phyloP scores from a whole-genome alignment of 768 basidiomycete genomes.

The Suillus americanus region DNA sequence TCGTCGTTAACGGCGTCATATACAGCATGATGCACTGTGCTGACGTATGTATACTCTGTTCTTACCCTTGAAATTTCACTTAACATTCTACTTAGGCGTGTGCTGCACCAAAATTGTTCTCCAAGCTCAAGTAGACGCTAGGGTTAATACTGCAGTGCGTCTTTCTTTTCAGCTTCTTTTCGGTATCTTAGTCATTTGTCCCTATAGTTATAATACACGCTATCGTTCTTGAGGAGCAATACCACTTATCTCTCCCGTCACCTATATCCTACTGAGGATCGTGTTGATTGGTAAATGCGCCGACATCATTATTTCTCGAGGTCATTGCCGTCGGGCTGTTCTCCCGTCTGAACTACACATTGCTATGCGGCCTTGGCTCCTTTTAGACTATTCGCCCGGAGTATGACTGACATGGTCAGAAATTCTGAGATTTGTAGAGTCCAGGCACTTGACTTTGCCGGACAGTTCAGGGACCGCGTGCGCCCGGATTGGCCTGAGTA shows the following conservation, averaged over 20 bases:
- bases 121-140: constrained; percentile 52
- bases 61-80: constrained; percentile 5
- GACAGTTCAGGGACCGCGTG: too few relatives aligned
- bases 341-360: background rate
- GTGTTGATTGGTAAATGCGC: too few relatives aligned
- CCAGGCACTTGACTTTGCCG: too few relatives aligned
- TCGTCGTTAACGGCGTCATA: constrained; percentile 10
- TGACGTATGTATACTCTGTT: constrained; percentile 57
- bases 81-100: constrained; percentile 34
- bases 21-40: constrained; percentile 90
- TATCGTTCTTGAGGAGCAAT: constrained; percentile 1
- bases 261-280: background rate
- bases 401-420: too few relatives aligned
- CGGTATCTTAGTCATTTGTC: background rate
- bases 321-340: too few relatives aligned
- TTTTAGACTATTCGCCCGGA: background rate
- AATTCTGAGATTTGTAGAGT: too few relatives aligned
- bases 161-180: background rate
- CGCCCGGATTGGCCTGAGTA: too few relatives aligned
- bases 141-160: constrained; percentile 1
- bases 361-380: background rate
- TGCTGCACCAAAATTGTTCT: constrained; percentile 80
- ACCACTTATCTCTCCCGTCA: background rate
- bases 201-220: background rate
- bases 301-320: background rate